A percentile compares a stretch with the other conserved stretches of the same genome.
Conservation (phyloP, 2,329 filamentous ascomycete species). For the Diaporthe nobilis region DNA sequence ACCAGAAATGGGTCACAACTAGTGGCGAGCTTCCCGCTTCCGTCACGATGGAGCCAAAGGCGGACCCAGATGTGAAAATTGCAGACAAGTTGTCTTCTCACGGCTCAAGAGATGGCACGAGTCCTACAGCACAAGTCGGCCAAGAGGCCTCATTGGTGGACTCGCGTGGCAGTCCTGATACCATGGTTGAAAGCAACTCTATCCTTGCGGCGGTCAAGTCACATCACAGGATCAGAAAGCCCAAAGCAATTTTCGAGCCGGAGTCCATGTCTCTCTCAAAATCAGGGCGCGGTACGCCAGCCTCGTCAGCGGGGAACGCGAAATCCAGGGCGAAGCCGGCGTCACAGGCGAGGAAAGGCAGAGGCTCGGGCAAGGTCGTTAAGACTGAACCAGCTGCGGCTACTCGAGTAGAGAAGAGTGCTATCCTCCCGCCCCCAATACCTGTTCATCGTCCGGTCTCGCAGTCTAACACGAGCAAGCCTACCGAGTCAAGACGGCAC, state of each 20-base stretch:
- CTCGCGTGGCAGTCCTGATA: background rate
- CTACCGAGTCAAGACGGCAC: background rate
- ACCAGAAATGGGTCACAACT: background rate
- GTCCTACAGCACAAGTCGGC: background rate
- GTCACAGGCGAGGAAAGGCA: constrained; percentile 24
- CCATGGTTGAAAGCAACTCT: constrained; percentile 50
- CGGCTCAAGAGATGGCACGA: background rate
- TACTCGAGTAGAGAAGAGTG: background rate
- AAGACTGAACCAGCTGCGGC: constrained; percentile 5
- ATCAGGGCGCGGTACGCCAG: constrained; percentile 19
- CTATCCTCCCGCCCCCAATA: constrained; percentile 18
- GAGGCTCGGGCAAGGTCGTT: background rate
- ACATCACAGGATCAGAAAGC: constrained; percentile 62
- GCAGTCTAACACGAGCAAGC: background rate
- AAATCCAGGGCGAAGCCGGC: constrained; percentile 22
- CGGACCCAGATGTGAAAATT: background rate
- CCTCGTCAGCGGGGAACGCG: background rate
- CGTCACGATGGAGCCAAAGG: background rate
- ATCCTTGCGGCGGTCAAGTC: constrained; percentile 67
- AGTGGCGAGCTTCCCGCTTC: background rate
- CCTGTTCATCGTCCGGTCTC: constrained; percentile 17
- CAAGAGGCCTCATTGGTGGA: constrained; percentile 43
- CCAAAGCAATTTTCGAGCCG: constrained; percentile 55
- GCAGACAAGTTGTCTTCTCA: background rate
- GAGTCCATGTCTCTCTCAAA: constrained; percentile 1